Evolutionary conservation across 805 yeast genomes (phyloP).

Genomic region (Kazachstania bromeliacearum): DNA sequence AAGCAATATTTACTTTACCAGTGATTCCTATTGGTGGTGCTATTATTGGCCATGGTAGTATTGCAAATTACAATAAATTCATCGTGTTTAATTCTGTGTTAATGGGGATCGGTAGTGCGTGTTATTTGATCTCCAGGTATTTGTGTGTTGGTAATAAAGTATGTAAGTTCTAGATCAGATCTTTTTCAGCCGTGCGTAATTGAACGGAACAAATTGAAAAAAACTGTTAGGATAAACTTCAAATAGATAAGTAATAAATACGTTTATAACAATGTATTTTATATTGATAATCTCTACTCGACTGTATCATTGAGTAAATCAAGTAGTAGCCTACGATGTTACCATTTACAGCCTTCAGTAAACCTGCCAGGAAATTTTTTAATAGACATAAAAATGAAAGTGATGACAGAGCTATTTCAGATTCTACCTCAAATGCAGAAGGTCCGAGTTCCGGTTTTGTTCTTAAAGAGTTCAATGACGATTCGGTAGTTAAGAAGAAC

Average conservation of each 20-base stretch:
- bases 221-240: too few species aligned
- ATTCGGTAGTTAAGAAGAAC: neutral
- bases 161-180: constrained; percentile 30
- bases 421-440: constrained; percentile 4
- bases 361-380: neutral
- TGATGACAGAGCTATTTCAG: too few species aligned
- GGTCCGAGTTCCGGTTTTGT: constrained; percentile 4
- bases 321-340: too few species aligned
- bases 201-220: too few species aligned
- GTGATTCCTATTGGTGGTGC: constrained; percentile 44
- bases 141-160: constrained; percentile 36
- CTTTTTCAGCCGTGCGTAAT: too few species aligned
- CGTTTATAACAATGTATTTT: too few species aligned
- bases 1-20: constrained; percentile 41
- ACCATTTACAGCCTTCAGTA: neutral
- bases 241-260: too few species aligned
- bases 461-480: neutral
- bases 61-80: constrained; percentile 34
- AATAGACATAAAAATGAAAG: constrained; percentile 1
- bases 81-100: constrained; percentile 37
- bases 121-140: constrained; percentile 35
- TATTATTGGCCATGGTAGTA: constrained; percentile 31
- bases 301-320: too few species aligned
- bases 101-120: constrained; percentile 30
- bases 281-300: too few species aligned